Percentiles rank a stretch among this genome's conserved stretches.
Conservation (phyloP, 2,329 filamentous ascomycete genomes). For the Lecanicillium sp. region DNA sequence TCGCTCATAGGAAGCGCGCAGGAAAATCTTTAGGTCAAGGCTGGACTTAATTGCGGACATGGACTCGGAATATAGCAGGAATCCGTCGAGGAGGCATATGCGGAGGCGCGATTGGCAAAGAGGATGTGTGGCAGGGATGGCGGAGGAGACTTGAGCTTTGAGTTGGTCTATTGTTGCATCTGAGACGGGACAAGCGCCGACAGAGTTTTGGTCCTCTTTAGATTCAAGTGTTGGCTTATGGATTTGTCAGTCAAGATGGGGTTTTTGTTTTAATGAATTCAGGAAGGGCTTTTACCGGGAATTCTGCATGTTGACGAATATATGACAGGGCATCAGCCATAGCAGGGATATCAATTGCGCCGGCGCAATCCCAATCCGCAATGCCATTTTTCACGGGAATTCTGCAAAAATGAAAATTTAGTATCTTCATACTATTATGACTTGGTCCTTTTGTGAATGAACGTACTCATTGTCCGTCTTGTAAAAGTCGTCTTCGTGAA, state of each 20-base stretch:
- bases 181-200: constrained; percentile 46
- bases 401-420: constrained; percentile 23
- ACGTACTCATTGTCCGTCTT: constrained; percentile 63
- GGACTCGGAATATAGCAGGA: constrained; percentile 64
- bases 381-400: constrained; percentile 51
- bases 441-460: neutral
- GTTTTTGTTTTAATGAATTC: neutral
- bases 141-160: constrained; percentile 37
- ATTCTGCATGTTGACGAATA: constrained; percentile 59
- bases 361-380: constrained; percentile 87
- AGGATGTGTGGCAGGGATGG: constrained; percentile 35
- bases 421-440: neutral
- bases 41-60: constrained; percentile 47
- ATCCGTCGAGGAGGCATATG: constrained; percentile 78
- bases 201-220: constrained; percentile 52
- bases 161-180: constrained; percentile 36
- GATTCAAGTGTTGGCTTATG: constrained; percentile 21
- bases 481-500: constrained; percentile 97
- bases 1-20: constrained; percentile 57
- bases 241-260: neutral
- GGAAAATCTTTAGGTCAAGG: constrained; percentile 71
- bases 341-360: constrained; percentile 62
- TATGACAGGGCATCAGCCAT: constrained; percentile 61
- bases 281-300: constrained; percentile 45
- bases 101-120: constrained; percentile 24